Percentiles rank a stretch among this genome's conserved stretches.
Evolutionary conservation across 306 rosid species (phyloP).

Genomic region (Gastrolobium villosum): DNA sequence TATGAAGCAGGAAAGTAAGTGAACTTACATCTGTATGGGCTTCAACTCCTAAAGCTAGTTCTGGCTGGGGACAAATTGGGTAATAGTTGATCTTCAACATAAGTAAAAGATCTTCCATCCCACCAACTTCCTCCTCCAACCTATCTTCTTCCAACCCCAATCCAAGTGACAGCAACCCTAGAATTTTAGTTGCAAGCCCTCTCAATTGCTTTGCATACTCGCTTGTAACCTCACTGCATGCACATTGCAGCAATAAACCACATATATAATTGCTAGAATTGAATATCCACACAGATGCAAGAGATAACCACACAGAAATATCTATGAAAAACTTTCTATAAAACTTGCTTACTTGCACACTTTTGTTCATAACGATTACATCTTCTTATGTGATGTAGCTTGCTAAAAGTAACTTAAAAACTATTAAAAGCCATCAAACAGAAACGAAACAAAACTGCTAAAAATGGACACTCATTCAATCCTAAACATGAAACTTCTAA

Average conservation of each 20-base stretch:
- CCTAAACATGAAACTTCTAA: too few relatives aligned
- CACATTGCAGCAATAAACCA: not conserved
- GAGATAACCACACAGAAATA: too few relatives aligned
- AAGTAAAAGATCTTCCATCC: slow-evolving; percentile 78
- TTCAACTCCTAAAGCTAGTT: slow-evolving; percentile 86
- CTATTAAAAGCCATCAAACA: too few relatives aligned
- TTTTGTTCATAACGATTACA: too few relatives aligned
- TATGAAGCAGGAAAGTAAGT: slow-evolving; percentile 85
- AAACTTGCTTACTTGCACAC: too few relatives aligned
- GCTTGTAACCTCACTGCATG: slow-evolving; percentile 65
- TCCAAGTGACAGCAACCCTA: slow-evolving; percentile 63
- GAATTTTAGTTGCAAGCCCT: slow-evolving; percentile 64
- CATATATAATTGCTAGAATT: too few relatives aligned
- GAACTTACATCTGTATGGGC: slow-evolving; percentile 89
- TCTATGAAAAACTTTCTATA: too few relatives aligned
- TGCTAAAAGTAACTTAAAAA: too few relatives aligned
- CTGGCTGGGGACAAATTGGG: slow-evolving; percentile 91
- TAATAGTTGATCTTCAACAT: slow-evolving; percentile 89
- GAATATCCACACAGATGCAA: too few relatives aligned
- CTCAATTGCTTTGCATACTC: slow-evolving; percentile 75
- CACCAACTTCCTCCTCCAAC: slow-evolving; percentile 85
- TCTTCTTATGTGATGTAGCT: too few relatives aligned
- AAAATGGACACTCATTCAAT: too few relatives aligned
- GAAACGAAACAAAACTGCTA: too few relatives aligned
- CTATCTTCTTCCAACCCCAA: slow-evolving; percentile 83